Evolutionary conservation across 495 filamentous ascomycete genomes (phyloP).

Genomic region (Aspergillus nanangensis): DNA sequence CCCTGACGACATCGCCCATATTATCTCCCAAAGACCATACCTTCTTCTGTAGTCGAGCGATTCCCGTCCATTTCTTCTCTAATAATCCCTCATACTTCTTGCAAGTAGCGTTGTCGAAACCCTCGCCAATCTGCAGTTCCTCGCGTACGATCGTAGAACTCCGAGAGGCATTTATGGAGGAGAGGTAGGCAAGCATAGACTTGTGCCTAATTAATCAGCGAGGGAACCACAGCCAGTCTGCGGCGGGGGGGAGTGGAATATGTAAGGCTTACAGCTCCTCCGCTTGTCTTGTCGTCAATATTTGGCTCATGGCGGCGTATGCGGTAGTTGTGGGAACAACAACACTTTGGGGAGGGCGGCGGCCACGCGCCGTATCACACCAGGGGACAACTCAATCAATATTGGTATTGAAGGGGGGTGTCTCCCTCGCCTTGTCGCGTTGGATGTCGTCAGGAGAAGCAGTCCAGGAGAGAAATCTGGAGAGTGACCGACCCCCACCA

Average conservation of each 20-base stretch:
- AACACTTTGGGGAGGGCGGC: no score
- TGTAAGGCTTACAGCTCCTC: constrained; percentile 75
- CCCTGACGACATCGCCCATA: no score
- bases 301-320: constrained; percentile 62
- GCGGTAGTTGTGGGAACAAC: no score
- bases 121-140: constrained; percentile 54
- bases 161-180: constrained; percentile 57
- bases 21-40: no score
- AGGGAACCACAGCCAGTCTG: not conserved
- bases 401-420: no score
- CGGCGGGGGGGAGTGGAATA: not conserved
- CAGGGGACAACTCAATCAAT: no score
- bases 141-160: constrained; percentile 56
- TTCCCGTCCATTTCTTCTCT: constrained; percentile 96
- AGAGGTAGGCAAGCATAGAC: constrained; percentile 81
- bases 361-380: no score
- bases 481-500: no score
- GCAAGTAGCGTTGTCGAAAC: constrained; percentile 70
- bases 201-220: constrained; percentile 59
- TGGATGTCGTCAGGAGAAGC: no score
- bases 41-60: constrained; percentile 89
- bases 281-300: constrained; percentile 71
- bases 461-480: no score
- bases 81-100: constrained; percentile 88
- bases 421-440: no score